A percentile compares a stretch with the other conserved stretches of the same genome.
Evolutionary conservation across 2,329 filamentous ascomycete genomes (phyloP).

Genomic region (Drechslerella dactyloides): DNA sequence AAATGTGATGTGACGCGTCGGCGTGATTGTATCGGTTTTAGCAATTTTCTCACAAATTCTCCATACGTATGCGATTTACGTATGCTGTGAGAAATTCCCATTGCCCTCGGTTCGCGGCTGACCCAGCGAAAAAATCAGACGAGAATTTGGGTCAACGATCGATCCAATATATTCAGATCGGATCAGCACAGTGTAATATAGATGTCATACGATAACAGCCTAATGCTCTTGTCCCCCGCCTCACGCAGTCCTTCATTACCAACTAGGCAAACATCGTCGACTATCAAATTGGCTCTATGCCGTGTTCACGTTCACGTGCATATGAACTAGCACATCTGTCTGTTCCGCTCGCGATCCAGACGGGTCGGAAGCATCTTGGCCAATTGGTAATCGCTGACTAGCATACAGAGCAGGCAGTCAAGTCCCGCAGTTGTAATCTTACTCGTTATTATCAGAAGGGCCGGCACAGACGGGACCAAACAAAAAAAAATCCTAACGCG

Average conservation of each 20-base stretch:
- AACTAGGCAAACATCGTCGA: not conserved
- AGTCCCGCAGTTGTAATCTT: not conserved
- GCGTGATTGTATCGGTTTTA: too few relatives aligned
- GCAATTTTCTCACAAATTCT: too few relatives aligned
- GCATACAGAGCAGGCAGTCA: too few relatives aligned
- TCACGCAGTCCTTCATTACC: slow-evolving; percentile 7
- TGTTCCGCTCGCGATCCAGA: not conserved
- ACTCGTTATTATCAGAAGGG: not conserved
- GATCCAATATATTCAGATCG: slow-evolving; percentile 14
- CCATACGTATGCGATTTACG: too few relatives aligned
- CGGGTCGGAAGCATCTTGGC: not conserved
- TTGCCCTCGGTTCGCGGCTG: not conserved
- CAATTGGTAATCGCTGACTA: slow-evolving; percentile 5
- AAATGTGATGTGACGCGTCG: too few relatives aligned
- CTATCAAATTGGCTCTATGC: not conserved
- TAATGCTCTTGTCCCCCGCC: not conserved
- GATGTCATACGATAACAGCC: slow-evolving; percentile 11
- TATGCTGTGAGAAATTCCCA: too few relatives aligned
- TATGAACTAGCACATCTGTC: not conserved
- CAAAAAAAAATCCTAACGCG: not conserved
- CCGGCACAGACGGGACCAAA: not conserved
- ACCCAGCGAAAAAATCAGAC: not conserved
- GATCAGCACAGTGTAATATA: slow-evolving; percentile 13
- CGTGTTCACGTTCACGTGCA: slow-evolving; percentile 3
- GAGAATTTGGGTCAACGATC: not conserved